A percentile compares a stretch with the other conserved stretches of the same genome.
Evolutionary conservation across 495 filamentous ascomycete genomes (phyloP).

Genomic region (Tuber microsphaerosporum): DNA sequence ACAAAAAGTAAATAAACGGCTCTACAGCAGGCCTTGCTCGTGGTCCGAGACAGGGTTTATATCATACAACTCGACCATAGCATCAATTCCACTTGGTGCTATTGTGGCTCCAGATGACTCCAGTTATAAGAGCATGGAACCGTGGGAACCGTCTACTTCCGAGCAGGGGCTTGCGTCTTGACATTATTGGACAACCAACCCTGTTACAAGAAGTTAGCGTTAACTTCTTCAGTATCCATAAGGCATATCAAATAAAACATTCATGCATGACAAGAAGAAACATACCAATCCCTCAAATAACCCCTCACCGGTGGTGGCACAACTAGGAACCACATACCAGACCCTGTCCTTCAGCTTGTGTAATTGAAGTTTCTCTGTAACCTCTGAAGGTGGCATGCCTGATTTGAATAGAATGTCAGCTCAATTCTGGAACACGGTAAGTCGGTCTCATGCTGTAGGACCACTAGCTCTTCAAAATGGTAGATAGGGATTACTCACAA

Average conservation of each 20-base stretch:
- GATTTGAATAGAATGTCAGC: constrained; percentile 22
- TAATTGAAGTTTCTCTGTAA: constrained; percentile 77
- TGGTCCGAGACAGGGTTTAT: constrained; percentile 36
- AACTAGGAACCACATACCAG: constrained; percentile 94
- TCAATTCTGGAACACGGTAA: constrained; percentile 9
- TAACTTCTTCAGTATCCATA: neutral
- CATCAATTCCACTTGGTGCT: constrained; percentile 13
- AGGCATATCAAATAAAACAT: constrained; percentile 1
- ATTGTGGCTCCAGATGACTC: neutral
- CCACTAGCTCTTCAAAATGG: neutral
- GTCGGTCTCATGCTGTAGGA: neutral
- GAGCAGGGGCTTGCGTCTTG: constrained; percentile 58
- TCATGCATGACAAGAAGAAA: constrained; percentile 21
- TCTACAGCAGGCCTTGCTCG: constrained; percentile 37
- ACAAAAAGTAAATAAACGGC: constrained; percentile 32
- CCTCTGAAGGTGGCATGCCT: constrained; percentile 82
- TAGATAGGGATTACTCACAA: constrained; percentile 52
- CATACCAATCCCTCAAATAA: constrained; percentile 85
- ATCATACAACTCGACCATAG: constrained; percentile 4
- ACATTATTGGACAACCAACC: constrained; percentile 92
- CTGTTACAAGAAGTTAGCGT: constrained; percentile 43
- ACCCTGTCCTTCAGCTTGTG: constrained; percentile 80
- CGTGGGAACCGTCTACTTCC: constrained; percentile 39
- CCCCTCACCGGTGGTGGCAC: constrained; percentile 87
- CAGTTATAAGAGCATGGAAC: neutral